Evolutionary conservation across 768 basidiomycete species (phyloP).

Genomic region (Zangia roseola): DNA sequence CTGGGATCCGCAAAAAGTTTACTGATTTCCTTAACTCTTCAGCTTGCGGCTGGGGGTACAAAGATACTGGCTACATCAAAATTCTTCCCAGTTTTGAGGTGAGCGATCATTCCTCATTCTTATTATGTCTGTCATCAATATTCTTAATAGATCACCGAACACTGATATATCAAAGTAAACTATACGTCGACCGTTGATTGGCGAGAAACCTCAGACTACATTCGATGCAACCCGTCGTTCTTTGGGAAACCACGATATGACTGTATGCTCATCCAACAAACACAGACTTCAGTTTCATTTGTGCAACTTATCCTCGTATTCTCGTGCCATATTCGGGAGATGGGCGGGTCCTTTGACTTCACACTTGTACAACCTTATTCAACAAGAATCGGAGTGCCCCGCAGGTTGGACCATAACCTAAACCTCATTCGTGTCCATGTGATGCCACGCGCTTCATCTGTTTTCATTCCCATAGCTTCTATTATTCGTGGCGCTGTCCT

Average conservation of each 20-base stretch:
- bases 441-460: not conserved
- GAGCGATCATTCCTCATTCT: not conserved
- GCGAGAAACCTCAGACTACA: constrained; percentile 25
- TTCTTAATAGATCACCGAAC: constrained; percentile 20
- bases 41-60: not conserved
- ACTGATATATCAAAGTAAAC: constrained; percentile 25
- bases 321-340: constrained; percentile 12
- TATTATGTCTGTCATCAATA: too few species aligned
- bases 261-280: constrained; percentile 26
- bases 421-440: not conserved
- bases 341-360: too few species aligned
- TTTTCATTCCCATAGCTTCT: not conserved
- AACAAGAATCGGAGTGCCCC: not conserved
- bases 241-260: constrained; percentile 24
- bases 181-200: constrained; percentile 32
- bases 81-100: not conserved
- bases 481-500: not conserved
- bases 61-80: not conserved
- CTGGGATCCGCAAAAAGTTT: too few species aligned
- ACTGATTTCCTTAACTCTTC: too few species aligned
- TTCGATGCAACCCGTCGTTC: constrained; percentile 33
- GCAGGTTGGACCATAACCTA: not conserved
- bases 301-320: constrained; percentile 24
- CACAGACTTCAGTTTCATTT: constrained; percentile 15
- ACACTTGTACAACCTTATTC: constrained; percentile 22